Evolutionary conservation across 225 moss, liverwort and hornwort genomes (phyloP).

Genomic region (Bryoerythrophyllum caledonicum): DNA sequence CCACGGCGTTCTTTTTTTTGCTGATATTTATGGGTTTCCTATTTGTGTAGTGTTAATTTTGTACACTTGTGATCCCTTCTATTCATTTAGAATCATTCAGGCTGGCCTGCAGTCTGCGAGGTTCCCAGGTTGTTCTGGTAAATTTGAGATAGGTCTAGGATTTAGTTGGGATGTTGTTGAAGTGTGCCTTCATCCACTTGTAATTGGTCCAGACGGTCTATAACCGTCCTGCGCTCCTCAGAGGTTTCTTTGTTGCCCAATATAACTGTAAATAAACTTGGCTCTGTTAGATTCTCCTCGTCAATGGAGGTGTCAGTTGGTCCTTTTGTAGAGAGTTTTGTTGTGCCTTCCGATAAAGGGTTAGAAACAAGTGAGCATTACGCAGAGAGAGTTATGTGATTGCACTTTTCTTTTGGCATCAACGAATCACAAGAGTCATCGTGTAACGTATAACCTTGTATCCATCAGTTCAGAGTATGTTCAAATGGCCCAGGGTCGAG

Average conservation of each 20-base stretch:
- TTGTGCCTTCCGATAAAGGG: not conserved
- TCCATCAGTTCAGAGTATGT: slow-evolving; percentile 1
- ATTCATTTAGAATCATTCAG: slow-evolving; percentile 36
- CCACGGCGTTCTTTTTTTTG: not conserved
- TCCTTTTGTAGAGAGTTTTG: not conserved
- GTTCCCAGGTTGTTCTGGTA: slow-evolving; percentile 25
- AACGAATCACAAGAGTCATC: not conserved
- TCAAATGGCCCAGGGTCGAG: not conserved
- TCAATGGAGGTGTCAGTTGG: not conserved
- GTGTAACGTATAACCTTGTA: not conserved
- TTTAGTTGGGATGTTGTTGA: slow-evolving; percentile 21
- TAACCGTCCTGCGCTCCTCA: slow-evolving; percentile 8
- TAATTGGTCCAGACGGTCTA: slow-evolving; percentile 25
- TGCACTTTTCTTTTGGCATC: not conserved
- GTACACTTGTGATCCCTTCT: slow-evolving; percentile 37
- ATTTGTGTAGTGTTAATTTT: slow-evolving; percentile 37
- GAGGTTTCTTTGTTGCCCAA: slow-evolving; percentile 28
- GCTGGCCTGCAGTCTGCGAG: slow-evolving; percentile 31
- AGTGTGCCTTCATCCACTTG: slow-evolving; percentile 26
- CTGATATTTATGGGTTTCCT: slow-evolving; percentile 3
- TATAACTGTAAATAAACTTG: slow-evolving; percentile 37
- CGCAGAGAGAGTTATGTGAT: not conserved
- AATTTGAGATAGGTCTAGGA: slow-evolving; percentile 21
- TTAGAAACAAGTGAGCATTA: not conserved
- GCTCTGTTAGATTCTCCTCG: slow-evolving; percentile 10